Conservation (phyloP, 352 stramenopile species). For the Globisporangium barbulae region DNA sequence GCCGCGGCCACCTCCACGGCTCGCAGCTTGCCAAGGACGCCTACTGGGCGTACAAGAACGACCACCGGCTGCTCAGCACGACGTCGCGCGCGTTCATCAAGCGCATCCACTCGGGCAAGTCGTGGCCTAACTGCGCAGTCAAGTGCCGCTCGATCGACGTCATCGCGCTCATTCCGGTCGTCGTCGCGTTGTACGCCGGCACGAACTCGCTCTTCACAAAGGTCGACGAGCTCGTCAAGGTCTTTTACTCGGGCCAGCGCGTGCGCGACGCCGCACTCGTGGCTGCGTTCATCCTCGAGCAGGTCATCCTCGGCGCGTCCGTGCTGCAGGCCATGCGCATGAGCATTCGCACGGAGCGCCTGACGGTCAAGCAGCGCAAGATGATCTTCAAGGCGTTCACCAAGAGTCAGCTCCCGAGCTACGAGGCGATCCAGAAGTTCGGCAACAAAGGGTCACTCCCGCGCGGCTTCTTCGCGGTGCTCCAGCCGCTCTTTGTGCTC, state of each 20-base stretch:
- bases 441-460: conserved; percentile 71
- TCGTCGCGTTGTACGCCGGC: conserved; percentile 76
- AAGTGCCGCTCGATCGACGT: conserved; percentile 82
- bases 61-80: conserved; percentile 65
- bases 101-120: conserved; percentile 63
- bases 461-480: conserved; percentile 63
- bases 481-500: conserved; percentile 77
- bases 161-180: conserved; percentile 63
- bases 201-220: conserved; percentile 80
- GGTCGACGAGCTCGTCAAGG: conserved; percentile 74
- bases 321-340: conserved; percentile 82
- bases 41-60: conserved; percentile 83
- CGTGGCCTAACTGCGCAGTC: conserved; percentile 68
- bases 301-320: conserved; percentile 71
- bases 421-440: conserved; percentile 83
- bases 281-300: conserved; percentile 73
- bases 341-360: conserved; percentile 74
- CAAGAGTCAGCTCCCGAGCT: conserved; percentile 75
- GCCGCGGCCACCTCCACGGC: conserved; percentile 65
- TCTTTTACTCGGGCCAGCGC: conserved; percentile 73
- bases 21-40: conserved; percentile 75
- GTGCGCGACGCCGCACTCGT: conserved; percentile 70
- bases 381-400: conserved; percentile 86
- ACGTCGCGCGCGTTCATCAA: conserved; percentile 76
- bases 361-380: conserved; percentile 81